Evolutionary conservation across 768 basidiomycete genomes (phyloP).

Genomic region (Tylopilus plumbeoviolaceoides): DNA sequence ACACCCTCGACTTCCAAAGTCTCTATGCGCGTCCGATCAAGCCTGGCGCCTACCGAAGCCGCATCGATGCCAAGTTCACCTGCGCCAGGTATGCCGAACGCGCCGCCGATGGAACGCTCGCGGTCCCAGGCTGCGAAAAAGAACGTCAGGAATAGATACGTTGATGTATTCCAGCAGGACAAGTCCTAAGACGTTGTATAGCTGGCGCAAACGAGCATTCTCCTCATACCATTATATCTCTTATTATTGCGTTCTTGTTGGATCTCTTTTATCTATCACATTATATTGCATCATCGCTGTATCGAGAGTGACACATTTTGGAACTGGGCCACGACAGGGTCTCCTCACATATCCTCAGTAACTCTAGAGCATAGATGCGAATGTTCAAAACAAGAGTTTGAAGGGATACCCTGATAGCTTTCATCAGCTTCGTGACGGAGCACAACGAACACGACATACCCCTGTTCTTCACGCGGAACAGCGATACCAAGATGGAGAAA

Average conservation of each 20-base stretch:
- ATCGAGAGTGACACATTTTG: not conserved
- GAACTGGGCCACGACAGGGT: not conserved
- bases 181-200: conserved; percentile 21
- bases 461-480: conserved; percentile 90
- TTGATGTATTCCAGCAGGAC: conserved; percentile 80
- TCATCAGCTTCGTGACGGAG: not conserved
- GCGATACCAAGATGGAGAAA: conserved; percentile 79
- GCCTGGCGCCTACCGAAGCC: conserved; percentile 49
- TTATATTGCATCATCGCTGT: conserved; percentile 9
- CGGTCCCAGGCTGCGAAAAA: conserved; percentile 64
- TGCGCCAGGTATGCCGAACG: conserved; percentile 16
- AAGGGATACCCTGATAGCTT: conserved; percentile 66
- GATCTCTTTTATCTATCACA: conserved; percentile 22
- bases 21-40: conserved; percentile 60
- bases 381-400: conserved; percentile 61
- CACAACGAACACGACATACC: conserved; percentile 41
- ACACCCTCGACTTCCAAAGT: conserved; percentile 49
- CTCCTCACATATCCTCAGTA: not conserved
- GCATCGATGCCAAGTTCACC: conserved; percentile 35
- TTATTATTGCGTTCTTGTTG: conserved; percentile 13
- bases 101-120: conserved; percentile 44
- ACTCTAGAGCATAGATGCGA: not conserved
- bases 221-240: conserved; percentile 19
- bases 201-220: not conserved
- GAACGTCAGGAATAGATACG: conserved; percentile 78